Base-by-base conservation (phyloP, 345 rosid genomes). In the Triadica sebifera region DNA sequence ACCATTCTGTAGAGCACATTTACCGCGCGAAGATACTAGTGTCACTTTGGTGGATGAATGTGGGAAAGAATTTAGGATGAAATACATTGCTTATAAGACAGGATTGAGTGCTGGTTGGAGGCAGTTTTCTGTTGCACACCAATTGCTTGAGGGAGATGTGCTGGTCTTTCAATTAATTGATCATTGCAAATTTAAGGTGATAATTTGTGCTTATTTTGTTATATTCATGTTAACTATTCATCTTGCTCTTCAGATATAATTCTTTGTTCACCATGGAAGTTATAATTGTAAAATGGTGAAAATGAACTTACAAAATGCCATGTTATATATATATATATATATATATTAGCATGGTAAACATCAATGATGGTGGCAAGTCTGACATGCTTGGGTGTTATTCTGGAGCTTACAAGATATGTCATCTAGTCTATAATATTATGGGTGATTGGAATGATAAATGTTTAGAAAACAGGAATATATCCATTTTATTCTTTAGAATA, bases 21-120 rank as follows among this genome's bases (percentile, higher is more conserved):
- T 93, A 43, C 87, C 86, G 7, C 74, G 56, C 49, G 81, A 81
- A 38, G 96, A 91, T 74, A 57, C 85, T 55, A 78, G 77, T 0
- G 67, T 93, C 29, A 72, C 75, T 65, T 80, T 93, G 81, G 89
- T 83, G 81, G 91, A 91, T 76, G 98, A 91, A 76, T 66, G 67
- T 79, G 95, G 86, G 17, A 59, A 75, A 39, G 84, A 67, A 47
- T 86, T 73, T 39, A 81, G 66, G 71, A 85, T 88, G 79, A 85
- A 86, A 56, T 89, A 91, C 84, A 79, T 89, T 57, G 90, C 87
- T 41, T 79, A 84, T 63, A 91, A 81, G 80, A 91, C 88, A 4
- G 96, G 97, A 81, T 85, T 93, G 75, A 91, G 98, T 83, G 97
- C 95, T 84, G 98, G 98, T 59, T 93, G 98, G 98, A 84, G 90